Evolutionary conservation across 306 rosid genomes (phyloP), one percentile per base, ranked within the genome.

Genomic region (Albizia julibrissin): DNA sequence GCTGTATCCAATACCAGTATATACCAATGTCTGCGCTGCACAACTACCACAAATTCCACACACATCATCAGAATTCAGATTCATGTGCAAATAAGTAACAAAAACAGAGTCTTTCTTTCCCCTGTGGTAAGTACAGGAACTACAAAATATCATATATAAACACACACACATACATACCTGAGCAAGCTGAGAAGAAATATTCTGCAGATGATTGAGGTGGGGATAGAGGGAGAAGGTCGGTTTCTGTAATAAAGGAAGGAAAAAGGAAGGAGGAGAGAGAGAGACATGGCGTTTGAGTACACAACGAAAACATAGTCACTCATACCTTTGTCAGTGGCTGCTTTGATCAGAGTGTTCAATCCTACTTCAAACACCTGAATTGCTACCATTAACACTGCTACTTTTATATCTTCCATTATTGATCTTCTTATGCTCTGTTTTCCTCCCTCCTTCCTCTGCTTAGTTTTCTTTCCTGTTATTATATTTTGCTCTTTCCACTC

Each of bases 171-270:
- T 2, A 56, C 1, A 56, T 74, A 87, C 92, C 87, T 59, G 37
- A 87, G 34, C 24, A 72, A 82, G 26, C 87, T 50, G 33, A 68
- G 40, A 52, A 88, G 40, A 47, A 86, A 80, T 3, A 86, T 13
- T 85, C 70, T 86, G 12, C 19, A 59, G 37, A 86, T 15, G 26
- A 88, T 8, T 12, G 83, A 54, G 69, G 0, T 3, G 8, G 84
- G 59, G 2, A 87, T 67, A 13, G 88, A 59, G 18, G 84, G 88
- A 74, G 76, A 80, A 82, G n/a, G 14, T 39, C 34, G 12, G 6
- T 33, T 79, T 85, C 90, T 82, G 76, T 88, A 29, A 78, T 78
- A 86, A 75, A 88, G 21, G 52, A 85, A 2, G 22, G 91, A 72
- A 43, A 85, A 59, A 0, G 86, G 72, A 2, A 85, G 49, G 67